phyloP scores from a whole-genome alignment of 2,329 filamentous ascomycete species.

The Biscogniauxia marginata region DNA sequence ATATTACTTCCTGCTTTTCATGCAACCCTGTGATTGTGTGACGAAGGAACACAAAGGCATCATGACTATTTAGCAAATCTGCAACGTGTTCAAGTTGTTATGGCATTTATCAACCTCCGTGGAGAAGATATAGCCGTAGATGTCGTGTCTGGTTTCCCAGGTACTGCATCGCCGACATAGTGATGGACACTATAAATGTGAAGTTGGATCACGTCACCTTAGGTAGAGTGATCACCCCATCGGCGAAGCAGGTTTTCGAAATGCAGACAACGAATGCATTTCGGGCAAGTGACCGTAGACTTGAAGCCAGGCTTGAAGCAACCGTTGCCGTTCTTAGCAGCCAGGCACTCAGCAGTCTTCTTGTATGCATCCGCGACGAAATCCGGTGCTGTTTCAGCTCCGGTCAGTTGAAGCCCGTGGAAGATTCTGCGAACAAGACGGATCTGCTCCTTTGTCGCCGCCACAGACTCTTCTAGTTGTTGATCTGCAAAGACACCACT shows the following conservation, averaged over 20 bases:
- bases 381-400: conserved; percentile 16
- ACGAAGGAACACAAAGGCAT: too few species aligned
- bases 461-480: conserved; percentile 30
- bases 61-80: too few species aligned
- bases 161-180: too few species aligned
- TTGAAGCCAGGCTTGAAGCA: conserved; percentile 3
- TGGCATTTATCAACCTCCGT: too few species aligned
- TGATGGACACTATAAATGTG: too few species aligned
- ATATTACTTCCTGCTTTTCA: too few species aligned
- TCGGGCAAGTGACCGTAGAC: neutral
- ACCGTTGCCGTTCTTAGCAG: conserved; percentile 11
- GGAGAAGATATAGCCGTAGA: too few species aligned
- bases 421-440: conserved; percentile 23
- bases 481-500: conserved; percentile 26
- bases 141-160: too few species aligned
- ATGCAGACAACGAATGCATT: conserved; percentile 16
- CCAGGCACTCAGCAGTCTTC: conserved; percentile 14
- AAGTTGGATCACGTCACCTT: neutral
- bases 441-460: conserved; percentile 23
- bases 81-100: too few species aligned
- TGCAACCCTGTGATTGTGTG: too few species aligned
- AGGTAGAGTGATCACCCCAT: conserved; percentile 17
- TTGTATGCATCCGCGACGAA: conserved; percentile 23
- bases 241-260: conserved; percentile 20
- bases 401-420: conserved; percentile 17